phyloP scores from a whole-genome alignment of 805 yeast species.

The Wickerhamiella bombiphila region DNA sequence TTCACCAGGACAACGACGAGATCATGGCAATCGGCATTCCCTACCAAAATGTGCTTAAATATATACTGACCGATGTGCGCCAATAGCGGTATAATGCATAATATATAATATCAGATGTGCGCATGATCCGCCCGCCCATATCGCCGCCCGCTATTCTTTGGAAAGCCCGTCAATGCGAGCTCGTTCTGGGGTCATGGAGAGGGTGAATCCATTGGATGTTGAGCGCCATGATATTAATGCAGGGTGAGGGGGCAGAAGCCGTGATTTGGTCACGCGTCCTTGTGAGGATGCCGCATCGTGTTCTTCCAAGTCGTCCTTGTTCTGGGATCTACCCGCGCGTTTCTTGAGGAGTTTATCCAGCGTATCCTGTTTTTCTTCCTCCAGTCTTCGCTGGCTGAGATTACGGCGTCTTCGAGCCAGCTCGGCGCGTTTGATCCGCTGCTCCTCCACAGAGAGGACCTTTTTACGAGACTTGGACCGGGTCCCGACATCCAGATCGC shows the following conservation, averaged over 20 bases:
- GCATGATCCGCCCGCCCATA: too few relatives aligned
- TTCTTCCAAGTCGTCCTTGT: slow-evolving; percentile 13
- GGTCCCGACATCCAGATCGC: slow-evolving; percentile 19
- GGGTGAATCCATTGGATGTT: slow-evolving; percentile 8
- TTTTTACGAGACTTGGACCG: slow-evolving; percentile 31
- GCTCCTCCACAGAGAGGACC: slow-evolving; percentile 68
- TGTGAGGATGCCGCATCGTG: slow-evolving; percentile 11
- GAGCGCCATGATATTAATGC: slow-evolving; percentile 22
- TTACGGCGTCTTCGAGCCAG: slow-evolving; percentile 79
- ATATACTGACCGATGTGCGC: too few relatives aligned
- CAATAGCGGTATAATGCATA: too few relatives aligned
- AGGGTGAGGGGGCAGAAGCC: slow-evolving; percentile 20
- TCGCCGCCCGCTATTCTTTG: too few relatives aligned
- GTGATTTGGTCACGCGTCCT: slow-evolving; percentile 11
- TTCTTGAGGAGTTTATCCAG: slow-evolving; percentile 72
- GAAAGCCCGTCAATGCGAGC: slow-evolving; percentile 3
- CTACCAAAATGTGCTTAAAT: too few relatives aligned
- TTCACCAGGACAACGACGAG: too few relatives aligned
- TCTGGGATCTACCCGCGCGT: slow-evolving; percentile 41
- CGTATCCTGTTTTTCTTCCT: slow-evolving; percentile 87
- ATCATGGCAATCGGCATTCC: too few relatives aligned
- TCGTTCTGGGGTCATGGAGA: slow-evolving; percentile 17
- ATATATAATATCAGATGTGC: too few relatives aligned
- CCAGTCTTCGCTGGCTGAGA: slow-evolving; percentile 63
- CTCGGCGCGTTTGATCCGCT: slow-evolving; percentile 68